Evolutionary conservation across 495 filamentous ascomycete species (phyloP), one percentile per base, ranked within the genome.

Genomic region (Jackrogersella multiformis): DNA sequence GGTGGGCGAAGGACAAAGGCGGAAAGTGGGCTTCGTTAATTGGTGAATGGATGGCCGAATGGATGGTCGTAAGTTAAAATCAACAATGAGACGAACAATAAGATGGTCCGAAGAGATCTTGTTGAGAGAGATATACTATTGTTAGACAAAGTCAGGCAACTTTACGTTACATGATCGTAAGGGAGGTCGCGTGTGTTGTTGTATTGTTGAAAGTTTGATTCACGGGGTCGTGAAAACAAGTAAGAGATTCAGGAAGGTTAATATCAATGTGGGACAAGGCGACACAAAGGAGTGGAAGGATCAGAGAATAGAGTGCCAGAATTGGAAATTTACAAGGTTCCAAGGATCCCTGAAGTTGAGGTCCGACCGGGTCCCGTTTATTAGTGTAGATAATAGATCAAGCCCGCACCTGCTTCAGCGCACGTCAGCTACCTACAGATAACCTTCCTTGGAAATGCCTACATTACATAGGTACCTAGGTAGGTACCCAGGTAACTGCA

Each of bases 211-310:
- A 58, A 20, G 23, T 10, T 48, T 42, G 53, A 66, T 61, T 48
- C 57, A 65, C 52, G 61, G 55, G 52, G 56, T 52, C 32, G 39
- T 23, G 32, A 53, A n/a, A n/a, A n/a, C n/a, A 53, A 44, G 35
- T 41, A 45, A 60, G 55, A 51, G 56, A 56, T 59, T 56, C 46
- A 34, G 64, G 56, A 66, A 49, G 56, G 64, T 66, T 66, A 61
- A 4, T 30, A 30, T 34, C 56, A 16, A 66, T 42, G 64, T 61
- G 64, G 64, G 56, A 66, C 64, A 66, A 58, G 55, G 38, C 54
- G 39, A 36, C 8, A 65, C 58, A 63, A 59, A 59, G 55, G 56
- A 66, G 49, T 56, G 48, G 56, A 49, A 64, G 55, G 66, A 64
- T 64, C 35, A 44, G 36, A 60, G 46, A 48, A 18, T 20, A 9